Conservation (phyloP, 208 protist species). For the Balamuthia mandrillaris region DNA sequence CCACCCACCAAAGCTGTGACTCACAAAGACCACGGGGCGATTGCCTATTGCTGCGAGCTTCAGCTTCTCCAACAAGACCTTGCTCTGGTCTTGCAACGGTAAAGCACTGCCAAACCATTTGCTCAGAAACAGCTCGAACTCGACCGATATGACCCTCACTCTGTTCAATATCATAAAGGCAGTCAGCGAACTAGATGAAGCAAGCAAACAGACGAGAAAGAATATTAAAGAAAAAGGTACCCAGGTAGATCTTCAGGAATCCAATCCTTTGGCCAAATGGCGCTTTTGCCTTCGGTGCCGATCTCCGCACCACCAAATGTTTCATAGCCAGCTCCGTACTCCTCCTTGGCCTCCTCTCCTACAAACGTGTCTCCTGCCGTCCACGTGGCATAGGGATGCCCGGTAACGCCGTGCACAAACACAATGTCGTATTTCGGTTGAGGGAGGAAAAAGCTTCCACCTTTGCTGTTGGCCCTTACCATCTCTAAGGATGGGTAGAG, state of each 20-base stretch:
- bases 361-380: neutral
- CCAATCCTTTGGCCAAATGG: neutral
- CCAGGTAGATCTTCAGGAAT: neutral
- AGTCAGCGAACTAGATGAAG: neutral
- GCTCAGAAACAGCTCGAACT: slow-evolving; percentile 8
- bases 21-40: neutral
- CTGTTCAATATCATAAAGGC: neutral
- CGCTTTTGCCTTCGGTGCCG: too few species aligned
- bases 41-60: neutral
- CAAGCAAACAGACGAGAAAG: neutral
- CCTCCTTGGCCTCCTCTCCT: neutral
- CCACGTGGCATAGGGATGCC: slow-evolving; percentile 7
- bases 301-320: too few species aligned
- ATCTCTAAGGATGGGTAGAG: neutral
- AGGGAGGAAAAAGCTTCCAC: neutral
- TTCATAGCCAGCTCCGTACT: too few species aligned
- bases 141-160: neutral
- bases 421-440: neutral
- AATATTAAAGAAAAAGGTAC: neutral
- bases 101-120: neutral
- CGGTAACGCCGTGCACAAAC: neutral
- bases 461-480: neutral
- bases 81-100: neutral
- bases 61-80: neutral
- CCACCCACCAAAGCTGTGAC: neutral